Percentiles rank a stretch among this genome's conserved stretches.
phyloP scores from a whole-genome alignment of 495 filamentous ascomycete genomes.

The Trypethelium eluteriae region DNA sequence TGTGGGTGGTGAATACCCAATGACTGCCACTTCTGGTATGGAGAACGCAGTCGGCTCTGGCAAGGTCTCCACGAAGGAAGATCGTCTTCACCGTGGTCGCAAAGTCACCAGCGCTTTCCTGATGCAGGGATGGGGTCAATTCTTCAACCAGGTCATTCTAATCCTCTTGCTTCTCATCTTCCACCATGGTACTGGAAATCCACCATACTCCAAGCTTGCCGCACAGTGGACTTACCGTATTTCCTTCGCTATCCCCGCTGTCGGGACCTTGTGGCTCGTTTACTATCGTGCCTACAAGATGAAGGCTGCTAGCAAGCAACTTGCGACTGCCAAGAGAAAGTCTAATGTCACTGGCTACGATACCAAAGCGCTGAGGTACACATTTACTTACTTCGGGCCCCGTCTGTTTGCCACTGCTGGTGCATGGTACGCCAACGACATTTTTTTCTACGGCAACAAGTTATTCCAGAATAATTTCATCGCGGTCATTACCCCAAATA shows the following conservation, averaged over 20 bases:
- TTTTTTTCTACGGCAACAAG: slow-evolving; percentile 98
- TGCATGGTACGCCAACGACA: slow-evolving; percentile 83
- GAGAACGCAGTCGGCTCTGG: slow-evolving; percentile 80
- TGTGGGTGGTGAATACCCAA: slow-evolving; percentile 90
- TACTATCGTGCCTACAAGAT: slow-evolving; percentile 90
- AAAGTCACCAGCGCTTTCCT: slow-evolving; percentile 88
- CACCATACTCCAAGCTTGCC: slow-evolving; percentile 61
- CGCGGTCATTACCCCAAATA: slow-evolving; percentile 53
- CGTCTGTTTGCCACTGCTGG: slow-evolving; percentile 78
- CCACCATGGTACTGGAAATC: slow-evolving; percentile 62
- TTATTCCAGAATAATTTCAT: slow-evolving; percentile 90
- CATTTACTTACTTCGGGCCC: slow-evolving; percentile 69
- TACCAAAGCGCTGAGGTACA: slow-evolving; percentile 63
- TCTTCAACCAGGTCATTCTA: slow-evolving; percentile 78
- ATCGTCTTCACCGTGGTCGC: slow-evolving; percentile 85
- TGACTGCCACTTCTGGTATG: slow-evolving; percentile 92
- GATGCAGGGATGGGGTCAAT: slow-evolving; percentile 96
- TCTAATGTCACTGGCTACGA: slow-evolving; percentile 80
- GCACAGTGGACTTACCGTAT: slow-evolving; percentile 81
- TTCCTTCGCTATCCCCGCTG: slow-evolving; percentile 74
- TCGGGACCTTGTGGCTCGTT: slow-evolving; percentile 83
- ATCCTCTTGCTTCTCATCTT: slow-evolving; percentile 75
- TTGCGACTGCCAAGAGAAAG: slow-evolving; percentile 73
- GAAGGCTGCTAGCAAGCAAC: slow-evolving; percentile 64
- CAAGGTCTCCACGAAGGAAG: slow-evolving; percentile 76